Conservation (phyloP, 1,284 basidiomycete genomes). For the Cutaneotrichosporon mucoides region DNA sequence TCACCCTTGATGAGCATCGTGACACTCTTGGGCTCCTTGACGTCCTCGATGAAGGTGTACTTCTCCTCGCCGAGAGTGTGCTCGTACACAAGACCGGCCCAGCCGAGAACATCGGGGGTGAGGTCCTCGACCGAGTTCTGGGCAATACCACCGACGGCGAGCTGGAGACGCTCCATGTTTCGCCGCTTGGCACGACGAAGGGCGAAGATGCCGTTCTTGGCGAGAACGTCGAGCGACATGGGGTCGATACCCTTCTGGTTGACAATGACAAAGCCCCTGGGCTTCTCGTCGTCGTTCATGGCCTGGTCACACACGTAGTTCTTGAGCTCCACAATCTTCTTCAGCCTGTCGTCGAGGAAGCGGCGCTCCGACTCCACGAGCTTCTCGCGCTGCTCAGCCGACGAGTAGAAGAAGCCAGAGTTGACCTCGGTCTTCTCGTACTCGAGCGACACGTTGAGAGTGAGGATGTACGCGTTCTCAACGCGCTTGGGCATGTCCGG, state of each 20-base stretch:
- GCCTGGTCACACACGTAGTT: slow-evolving; percentile 91
- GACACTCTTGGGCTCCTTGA: slow-evolving; percentile 92
- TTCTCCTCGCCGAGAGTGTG: slow-evolving; percentile 99
- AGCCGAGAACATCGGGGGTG: slow-evolving; percentile 83
- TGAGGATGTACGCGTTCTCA: slow-evolving; percentile 94
- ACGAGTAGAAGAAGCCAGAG: slow-evolving; percentile 99
- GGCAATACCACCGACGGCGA: slow-evolving; percentile 89
- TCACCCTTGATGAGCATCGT: slow-evolving; percentile 92
- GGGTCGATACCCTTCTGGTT: slow-evolving; percentile 99
- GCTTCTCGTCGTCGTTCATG: slow-evolving; percentile 60
- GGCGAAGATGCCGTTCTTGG: slow-evolving; percentile 94
- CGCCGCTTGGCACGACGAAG: slow-evolving; percentile 92
- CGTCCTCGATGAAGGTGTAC: slow-evolving; percentile 96
- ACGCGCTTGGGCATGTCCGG: slow-evolving; percentile 99
- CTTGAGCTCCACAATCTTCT: slow-evolving; percentile 97
- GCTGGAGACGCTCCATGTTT: slow-evolving; percentile 93
- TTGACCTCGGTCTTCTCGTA: slow-evolving; percentile 99
- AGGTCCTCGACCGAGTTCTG: slow-evolving; percentile 99
- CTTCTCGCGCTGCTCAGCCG: slow-evolving; percentile 97
- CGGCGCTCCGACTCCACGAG: slow-evolving; percentile 94
- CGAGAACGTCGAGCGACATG: slow-evolving; percentile 90
- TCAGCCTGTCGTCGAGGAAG: slow-evolving; percentile 90
- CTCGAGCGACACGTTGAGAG: slow-evolving; percentile 95
- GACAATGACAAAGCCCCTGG: slow-evolving; percentile 88
- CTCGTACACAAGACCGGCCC: slow-evolving; percentile 98